Conservation (phyloP, 225 moss, liverwort and hornwort species). For the Takakia lepidozioides region DNA sequence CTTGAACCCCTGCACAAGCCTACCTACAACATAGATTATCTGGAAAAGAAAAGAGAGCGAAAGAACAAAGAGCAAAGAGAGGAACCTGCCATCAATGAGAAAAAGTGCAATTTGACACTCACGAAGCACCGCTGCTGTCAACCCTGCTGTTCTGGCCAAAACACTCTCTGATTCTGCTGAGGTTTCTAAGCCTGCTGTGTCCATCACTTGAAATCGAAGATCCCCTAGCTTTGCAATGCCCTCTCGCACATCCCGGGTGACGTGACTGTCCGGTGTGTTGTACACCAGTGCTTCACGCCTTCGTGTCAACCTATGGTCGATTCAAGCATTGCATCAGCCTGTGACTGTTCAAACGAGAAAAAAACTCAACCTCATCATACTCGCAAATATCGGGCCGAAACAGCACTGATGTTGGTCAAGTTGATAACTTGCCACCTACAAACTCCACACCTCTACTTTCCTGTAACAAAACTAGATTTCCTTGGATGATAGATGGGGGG, state of each 20-base stretch:
- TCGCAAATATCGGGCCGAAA: too few relatives aligned
- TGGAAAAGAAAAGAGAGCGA: not conserved
- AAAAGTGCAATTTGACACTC: slow-evolving; percentile 92
- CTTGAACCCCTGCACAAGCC: not conserved
- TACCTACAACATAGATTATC: too few relatives aligned
- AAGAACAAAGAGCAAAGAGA: slow-evolving; percentile 7
- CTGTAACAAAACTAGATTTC: too few relatives aligned
- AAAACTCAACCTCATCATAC: slow-evolving; percentile 8
- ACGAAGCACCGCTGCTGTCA: slow-evolving; percentile 61
- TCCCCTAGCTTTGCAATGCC: slow-evolving; percentile 83
- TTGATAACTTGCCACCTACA: too few relatives aligned
- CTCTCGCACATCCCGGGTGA: slow-evolving; percentile 93
- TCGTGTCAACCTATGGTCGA: slow-evolving; percentile 60
- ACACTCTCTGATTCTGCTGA: slow-evolving; percentile 56
- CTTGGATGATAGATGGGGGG: too few relatives aligned
- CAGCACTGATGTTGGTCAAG: too few relatives aligned
- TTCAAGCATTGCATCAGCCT: slow-evolving; percentile 42
- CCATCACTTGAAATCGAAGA: slow-evolving; percentile 75
- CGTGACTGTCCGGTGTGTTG: slow-evolving; percentile 90
- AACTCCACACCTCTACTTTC: too few relatives aligned
- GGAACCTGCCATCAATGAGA: slow-evolving; percentile 87
- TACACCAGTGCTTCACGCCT: slow-evolving; percentile 84
- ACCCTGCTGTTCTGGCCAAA: slow-evolving; percentile 79
- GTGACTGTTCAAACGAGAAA: slow-evolving; percentile 15
- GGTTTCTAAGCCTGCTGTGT: slow-evolving; percentile 85